phyloP scores from a whole-genome alignment of 2,329 filamentous ascomycete species.

The Neofusicoccum laricinum region DNA sequence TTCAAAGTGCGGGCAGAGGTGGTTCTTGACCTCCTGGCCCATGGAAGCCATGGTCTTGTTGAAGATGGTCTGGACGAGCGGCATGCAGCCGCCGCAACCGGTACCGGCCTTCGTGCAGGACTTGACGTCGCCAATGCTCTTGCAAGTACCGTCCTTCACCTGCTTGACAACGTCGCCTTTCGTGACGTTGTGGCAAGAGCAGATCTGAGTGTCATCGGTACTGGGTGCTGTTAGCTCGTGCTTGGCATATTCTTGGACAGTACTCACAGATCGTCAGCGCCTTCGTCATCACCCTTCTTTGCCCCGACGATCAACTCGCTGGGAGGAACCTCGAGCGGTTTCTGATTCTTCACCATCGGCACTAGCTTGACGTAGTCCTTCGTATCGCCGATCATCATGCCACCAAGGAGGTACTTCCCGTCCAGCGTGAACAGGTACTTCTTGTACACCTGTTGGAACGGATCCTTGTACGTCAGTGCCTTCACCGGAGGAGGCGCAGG shows the following conservation, averaged over 20 bases:
- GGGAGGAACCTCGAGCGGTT: conserved; percentile 72
- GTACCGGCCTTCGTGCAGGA: conserved; percentile 89
- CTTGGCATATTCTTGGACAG: neutral
- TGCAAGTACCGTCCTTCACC: conserved; percentile 77
- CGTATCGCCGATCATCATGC: conserved; percentile 96
- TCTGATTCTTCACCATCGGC: conserved; percentile 81
- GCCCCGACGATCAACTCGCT: conserved; percentile 81
- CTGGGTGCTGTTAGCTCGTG: conserved; percentile 29
- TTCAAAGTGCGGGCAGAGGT: conserved; percentile 80
- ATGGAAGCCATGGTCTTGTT: conserved; percentile 82
- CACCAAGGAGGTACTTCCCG: conserved; percentile 86
- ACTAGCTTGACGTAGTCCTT: conserved; percentile 87
- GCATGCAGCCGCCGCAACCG: conserved; percentile 87
- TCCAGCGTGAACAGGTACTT: conserved; percentile 90
- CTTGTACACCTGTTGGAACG: conserved; percentile 85
- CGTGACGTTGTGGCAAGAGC: conserved; percentile 88
- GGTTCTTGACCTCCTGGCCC: conserved; percentile 83
- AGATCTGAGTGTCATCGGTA: conserved; percentile 82
- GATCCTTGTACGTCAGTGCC: conserved; percentile 82
- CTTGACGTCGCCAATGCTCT: conserved; percentile 78
- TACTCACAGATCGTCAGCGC: conserved; percentile 62
- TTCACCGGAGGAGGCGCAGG: conserved; percentile 65
- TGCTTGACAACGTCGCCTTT: conserved; percentile 74
- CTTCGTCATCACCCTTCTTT: conserved; percentile 70
- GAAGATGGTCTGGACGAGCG: conserved; percentile 84